Evolutionary conservation across 2,329 filamentous ascomycete species (phyloP).

Genomic region (Exophiala xenobiotica): DNA sequence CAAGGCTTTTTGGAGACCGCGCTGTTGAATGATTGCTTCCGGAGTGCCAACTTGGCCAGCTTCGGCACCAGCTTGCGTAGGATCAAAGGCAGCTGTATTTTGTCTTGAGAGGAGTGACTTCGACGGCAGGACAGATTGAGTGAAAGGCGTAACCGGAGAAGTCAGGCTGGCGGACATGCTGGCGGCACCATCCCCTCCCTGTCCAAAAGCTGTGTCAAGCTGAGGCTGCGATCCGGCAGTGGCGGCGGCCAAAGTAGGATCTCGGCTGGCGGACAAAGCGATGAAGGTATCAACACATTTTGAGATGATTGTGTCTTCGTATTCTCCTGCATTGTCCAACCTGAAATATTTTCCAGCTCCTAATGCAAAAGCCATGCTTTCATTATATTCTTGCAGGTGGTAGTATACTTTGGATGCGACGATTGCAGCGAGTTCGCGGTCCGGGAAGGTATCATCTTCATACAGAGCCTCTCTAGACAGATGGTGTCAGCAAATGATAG

Average conservation of each 20-base stretch:
- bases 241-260: constrained; percentile 51
- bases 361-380: constrained; percentile 97
- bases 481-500: constrained; percentile 24
- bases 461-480: constrained; percentile 82
- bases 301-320: constrained; percentile 97
- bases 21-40: constrained; percentile 64
- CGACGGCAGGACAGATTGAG: constrained; percentile 85
- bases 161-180: constrained; percentile 67
- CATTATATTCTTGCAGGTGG: constrained; percentile 96
- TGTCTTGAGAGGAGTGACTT: constrained; percentile 91
- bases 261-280: constrained; percentile 65
- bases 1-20: constrained; percentile 74
- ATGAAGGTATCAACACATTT: constrained; percentile 99
- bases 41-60: constrained; percentile 57
- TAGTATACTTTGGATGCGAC: constrained; percentile 98
- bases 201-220: constrained; percentile 76
- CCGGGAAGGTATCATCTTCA: constrained; percentile 91
- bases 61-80: constrained; percentile 55
- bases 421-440: constrained; percentile 89
- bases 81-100: constrained; percentile 61
- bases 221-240: constrained; percentile 56
- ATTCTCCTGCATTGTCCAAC: constrained; percentile 86
- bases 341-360: constrained; percentile 94
- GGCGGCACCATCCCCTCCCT: constrained; percentile 62
- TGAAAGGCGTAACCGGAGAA: constrained; percentile 92